Evolutionary conservation across 306 rosid species (phyloP).

Genomic region (Potentilla sterilis): DNA sequence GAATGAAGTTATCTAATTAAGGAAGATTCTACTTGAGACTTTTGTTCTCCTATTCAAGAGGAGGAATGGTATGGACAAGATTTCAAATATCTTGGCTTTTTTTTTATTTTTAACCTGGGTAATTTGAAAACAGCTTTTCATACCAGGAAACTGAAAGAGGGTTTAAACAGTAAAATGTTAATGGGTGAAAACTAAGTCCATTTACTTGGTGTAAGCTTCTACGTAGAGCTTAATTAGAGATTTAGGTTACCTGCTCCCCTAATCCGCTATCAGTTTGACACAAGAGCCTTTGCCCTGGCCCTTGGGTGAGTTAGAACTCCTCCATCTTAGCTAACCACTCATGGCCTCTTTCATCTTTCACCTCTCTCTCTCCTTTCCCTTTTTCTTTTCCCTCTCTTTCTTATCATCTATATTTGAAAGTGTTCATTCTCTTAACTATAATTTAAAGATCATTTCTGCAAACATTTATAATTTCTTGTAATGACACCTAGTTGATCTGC

Average conservation of each 20-base stretch:
- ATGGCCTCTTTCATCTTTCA: background rate
- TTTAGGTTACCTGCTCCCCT: conserved; percentile 32
- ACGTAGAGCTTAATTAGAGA: background rate
- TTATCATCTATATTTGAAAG: background rate
- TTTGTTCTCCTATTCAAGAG: too few relatives aligned
- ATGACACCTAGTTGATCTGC: background rate
- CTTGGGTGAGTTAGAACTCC: conserved; percentile 12
- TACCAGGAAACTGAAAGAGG: background rate
- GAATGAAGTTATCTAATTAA: background rate
- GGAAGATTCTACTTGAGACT: too few relatives aligned
- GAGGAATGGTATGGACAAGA: background rate
- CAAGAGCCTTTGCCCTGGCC: background rate
- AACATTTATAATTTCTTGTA: background rate
- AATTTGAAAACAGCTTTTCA: background rate
- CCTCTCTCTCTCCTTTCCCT: background rate
- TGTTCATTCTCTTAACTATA: background rate
- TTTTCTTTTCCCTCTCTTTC: conserved; percentile 4
- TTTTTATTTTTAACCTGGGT: background rate
- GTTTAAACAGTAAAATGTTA: background rate
- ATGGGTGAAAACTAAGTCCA: background rate
- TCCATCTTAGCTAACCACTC: conserved; percentile 3
- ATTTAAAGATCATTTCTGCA: background rate
- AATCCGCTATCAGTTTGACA: background rate
- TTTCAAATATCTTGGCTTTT: background rate
- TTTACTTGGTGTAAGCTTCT: background rate